A percentile compares a stretch with the other conserved stretches of the same genome.
Evolutionary conservation across 805 yeast species (phyloP).

Genomic region (Maudiozyma barnettii): DNA sequence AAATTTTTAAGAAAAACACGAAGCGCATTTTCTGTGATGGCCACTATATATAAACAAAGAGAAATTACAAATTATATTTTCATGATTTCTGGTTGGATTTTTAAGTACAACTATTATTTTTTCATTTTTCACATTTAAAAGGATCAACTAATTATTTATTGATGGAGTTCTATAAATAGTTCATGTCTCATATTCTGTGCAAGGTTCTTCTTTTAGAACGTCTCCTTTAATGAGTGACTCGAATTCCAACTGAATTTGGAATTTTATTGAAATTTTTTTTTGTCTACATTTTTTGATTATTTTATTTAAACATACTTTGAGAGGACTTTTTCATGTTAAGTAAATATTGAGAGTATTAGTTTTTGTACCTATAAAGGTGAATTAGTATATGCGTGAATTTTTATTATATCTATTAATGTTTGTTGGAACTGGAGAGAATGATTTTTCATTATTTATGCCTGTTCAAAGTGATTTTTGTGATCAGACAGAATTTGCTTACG

Average conservation of each 20-base stretch:
- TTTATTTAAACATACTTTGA: too few species aligned
- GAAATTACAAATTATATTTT: not conserved
- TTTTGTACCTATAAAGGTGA: not conserved
- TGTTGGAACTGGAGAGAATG: not conserved
- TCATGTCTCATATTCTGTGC: not conserved
- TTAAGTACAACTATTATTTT: not conserved
- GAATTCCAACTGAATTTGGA: not conserved
- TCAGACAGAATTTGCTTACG: constrained; percentile 1
- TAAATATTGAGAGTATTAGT: not conserved
- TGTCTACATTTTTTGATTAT: too few species aligned
- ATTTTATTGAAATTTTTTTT: too few species aligned
- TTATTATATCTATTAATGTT: not conserved
- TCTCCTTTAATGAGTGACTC: not conserved
- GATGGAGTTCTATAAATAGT: constrained; percentile 7
- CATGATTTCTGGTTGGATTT: not conserved
- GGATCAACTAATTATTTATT: constrained; percentile 5
- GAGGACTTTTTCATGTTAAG: too few species aligned
- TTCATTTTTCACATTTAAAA: not conserved
- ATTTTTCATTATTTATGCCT: too few species aligned
- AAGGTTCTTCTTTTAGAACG: not conserved
- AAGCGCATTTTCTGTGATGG: too few species aligned
- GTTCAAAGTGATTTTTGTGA: not conserved
- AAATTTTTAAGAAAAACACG: too few species aligned
- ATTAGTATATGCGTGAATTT: not conserved
- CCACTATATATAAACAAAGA: not conserved